Conservation (phyloP, 2,329 filamentous ascomycete species). For the Hymenoscyphus repandus region DNA sequence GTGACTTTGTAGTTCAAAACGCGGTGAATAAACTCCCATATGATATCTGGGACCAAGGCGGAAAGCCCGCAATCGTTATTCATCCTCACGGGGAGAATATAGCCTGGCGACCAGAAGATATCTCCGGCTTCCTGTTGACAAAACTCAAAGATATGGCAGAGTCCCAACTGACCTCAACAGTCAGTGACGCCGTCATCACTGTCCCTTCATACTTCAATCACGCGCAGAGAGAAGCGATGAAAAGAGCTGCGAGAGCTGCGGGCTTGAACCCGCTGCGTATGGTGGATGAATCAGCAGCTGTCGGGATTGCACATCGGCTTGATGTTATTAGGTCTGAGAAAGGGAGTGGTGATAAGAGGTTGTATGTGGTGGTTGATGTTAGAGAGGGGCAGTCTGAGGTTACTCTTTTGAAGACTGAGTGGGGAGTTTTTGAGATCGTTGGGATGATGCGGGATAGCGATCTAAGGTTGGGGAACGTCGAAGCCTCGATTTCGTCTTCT, state of each 20-base stretch:
- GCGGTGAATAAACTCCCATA: slow-evolving; percentile 7
- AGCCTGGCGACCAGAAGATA: slow-evolving; percentile 1
- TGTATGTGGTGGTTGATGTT: slow-evolving; percentile 9
- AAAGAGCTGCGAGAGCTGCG: slow-evolving; percentile 88
- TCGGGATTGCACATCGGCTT: slow-evolving; percentile 66
- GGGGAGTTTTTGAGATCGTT: slow-evolving; percentile 11
- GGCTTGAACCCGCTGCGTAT: slow-evolving; percentile 93
- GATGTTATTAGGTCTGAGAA: slow-evolving; percentile 35
- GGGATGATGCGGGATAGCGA: too few relatives aligned
- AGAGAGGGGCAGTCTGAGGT: slow-evolving; percentile 4
- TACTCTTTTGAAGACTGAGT: slow-evolving; percentile 5
- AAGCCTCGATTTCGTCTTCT: too few relatives aligned
- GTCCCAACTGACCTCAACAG: neutral
- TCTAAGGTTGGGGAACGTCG: too few relatives aligned
- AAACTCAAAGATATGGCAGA: slow-evolving; percentile 12
- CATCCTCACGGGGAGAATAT: neutral
- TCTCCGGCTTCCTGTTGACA: slow-evolving; percentile 8
- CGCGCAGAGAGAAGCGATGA: slow-evolving; percentile 93
- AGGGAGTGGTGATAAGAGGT: neutral
- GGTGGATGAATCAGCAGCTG: slow-evolving; percentile 86
- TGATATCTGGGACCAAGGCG: slow-evolving; percentile 1
- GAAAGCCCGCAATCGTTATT: slow-evolving; percentile 5
- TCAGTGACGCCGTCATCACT: slow-evolving; percentile 49
- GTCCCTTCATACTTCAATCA: slow-evolving; percentile 96
- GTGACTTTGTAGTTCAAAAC: slow-evolving; percentile 3